Conservation (phyloP, 164 flowering plant species). For the Sextonia rubra region DNA sequence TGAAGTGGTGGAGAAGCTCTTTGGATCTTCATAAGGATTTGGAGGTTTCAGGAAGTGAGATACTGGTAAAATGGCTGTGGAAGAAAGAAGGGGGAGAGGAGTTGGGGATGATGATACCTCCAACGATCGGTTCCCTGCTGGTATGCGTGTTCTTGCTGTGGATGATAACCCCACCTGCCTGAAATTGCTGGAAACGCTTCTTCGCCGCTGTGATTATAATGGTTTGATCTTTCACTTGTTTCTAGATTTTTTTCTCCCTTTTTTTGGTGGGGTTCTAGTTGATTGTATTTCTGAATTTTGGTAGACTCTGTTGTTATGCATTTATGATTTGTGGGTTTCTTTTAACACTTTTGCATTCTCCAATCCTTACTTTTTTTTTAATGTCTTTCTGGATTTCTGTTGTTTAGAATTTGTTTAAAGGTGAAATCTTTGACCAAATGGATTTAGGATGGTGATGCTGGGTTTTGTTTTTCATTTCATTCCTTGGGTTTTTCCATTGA, state of each 20-base stretch:
- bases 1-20: background rate
- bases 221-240: constrained; percentile 22
- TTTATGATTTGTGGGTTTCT: background rate
- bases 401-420: too few relatives aligned
- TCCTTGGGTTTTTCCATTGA: too few relatives aligned
- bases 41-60: background rate
- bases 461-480: too few relatives aligned
- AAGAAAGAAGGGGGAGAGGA: constrained; percentile 10
- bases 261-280: background rate
- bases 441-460: too few relatives aligned
- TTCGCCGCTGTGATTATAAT: constrained; percentile 46
- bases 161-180: constrained; percentile 65
- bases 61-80: constrained; percentile 31
- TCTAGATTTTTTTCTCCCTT: background rate
- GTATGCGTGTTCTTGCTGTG: constrained; percentile 63
- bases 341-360: too few relatives aligned
- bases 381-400: too few relatives aligned
- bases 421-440: too few relatives aligned
- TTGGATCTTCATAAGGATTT: background rate
- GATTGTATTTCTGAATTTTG: background rate
- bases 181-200: constrained; percentile 37
- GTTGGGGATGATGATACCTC: constrained; percentile 12
- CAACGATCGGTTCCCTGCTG: constrained; percentile 43
- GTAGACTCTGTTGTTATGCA: background rate
- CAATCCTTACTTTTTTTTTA: too few relatives aligned